Evolutionary conservation across 805 yeast species (phyloP).

Genomic region (Peterozyma xylosa): DNA sequence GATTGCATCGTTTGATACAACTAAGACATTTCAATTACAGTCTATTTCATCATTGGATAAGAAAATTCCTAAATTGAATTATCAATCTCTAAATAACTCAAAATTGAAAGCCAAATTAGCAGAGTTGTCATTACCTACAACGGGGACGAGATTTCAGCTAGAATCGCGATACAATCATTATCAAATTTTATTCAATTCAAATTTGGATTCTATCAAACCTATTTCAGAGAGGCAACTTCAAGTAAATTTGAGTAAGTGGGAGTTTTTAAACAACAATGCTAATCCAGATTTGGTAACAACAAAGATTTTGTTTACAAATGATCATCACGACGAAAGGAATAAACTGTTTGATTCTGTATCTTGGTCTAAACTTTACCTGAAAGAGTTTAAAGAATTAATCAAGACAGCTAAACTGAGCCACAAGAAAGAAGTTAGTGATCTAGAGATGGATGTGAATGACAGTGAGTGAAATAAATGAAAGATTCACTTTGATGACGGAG

Average conservation of each 20-base stretch:
- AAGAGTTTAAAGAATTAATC: too few species aligned
- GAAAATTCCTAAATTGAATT: conserved; percentile 59
- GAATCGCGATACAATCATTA: conserved; percentile 73
- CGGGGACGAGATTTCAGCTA: conserved; percentile 57
- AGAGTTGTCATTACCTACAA: conserved; percentile 45
- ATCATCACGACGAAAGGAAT: not conserved
- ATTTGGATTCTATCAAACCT: conserved; percentile 66
- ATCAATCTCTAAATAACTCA: conserved; percentile 46
- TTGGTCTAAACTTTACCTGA: not conserved
- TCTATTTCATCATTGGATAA: conserved; percentile 17
- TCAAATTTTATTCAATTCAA: conserved; percentile 72
- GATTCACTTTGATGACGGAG: too few species aligned
- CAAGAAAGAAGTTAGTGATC: too few species aligned
- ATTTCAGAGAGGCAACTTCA: conserved; percentile 46
- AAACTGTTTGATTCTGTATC: not conserved
- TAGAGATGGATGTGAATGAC: too few species aligned
- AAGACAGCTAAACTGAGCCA: too few species aligned
- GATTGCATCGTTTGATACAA: conserved; percentile 24
- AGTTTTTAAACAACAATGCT: conserved; percentile 23
- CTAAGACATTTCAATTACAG: conserved; percentile 16
- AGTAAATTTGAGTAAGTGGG: conserved; percentile 63
- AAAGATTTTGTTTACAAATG: conserved; percentile 3
- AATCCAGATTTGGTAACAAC: conserved; percentile 15
- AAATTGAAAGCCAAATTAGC: conserved; percentile 55
- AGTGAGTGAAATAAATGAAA: too few species aligned